Evolutionary conservation across 768 basidiomycete genomes (phyloP).

Genomic region (Thelephora ganbajun): DNA sequence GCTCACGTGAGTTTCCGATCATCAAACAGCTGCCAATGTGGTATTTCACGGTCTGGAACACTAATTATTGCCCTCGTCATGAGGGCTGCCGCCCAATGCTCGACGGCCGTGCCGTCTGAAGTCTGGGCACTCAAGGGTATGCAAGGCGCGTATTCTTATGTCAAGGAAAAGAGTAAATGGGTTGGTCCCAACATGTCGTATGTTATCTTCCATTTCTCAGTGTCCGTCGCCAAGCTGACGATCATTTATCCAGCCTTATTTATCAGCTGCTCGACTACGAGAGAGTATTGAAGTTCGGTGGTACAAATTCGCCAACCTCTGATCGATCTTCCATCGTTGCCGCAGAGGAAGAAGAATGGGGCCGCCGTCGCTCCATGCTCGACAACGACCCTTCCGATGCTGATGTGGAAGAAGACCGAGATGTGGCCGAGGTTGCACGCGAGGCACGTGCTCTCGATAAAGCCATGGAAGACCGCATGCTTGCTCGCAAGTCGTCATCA

Average conservation of each 20-base stretch:
- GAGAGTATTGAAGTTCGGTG: conserved; percentile 44
- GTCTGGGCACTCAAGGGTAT: conserved; percentile 74
- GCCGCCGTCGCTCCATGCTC: conserved; percentile 45
- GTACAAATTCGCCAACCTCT: conserved; percentile 33
- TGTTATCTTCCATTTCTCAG: conserved; percentile 20
- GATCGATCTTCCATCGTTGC: conserved; percentile 38
- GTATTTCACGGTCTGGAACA: conserved; percentile 84
- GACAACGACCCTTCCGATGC: conserved; percentile 41
- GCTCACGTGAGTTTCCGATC: background rate
- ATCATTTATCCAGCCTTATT: conserved; percentile 45
- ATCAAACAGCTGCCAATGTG: conserved; percentile 70
- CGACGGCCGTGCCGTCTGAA: conserved; percentile 53
- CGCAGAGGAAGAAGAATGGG: conserved; percentile 74
- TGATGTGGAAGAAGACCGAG: conserved; percentile 25
- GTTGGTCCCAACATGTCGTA: conserved; percentile 93
- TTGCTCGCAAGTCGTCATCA: conserved; percentile 57
- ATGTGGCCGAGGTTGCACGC: conserved; percentile 46
- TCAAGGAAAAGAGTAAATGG: conserved; percentile 79
- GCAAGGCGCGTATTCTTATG: conserved; percentile 83
- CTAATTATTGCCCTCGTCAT: conserved; percentile 85
- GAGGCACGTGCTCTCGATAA: conserved; percentile 78
- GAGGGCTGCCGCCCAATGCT: conserved; percentile 70
- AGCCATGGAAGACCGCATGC: conserved; percentile 74
- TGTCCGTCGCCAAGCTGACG: conserved; percentile 8
- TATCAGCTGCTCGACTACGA: conserved; percentile 91